Evolutionary conservation across 306 rosid genomes (phyloP), one percentile per base, ranked within the genome.

Genomic region (Trichosanthes truncata): DNA sequence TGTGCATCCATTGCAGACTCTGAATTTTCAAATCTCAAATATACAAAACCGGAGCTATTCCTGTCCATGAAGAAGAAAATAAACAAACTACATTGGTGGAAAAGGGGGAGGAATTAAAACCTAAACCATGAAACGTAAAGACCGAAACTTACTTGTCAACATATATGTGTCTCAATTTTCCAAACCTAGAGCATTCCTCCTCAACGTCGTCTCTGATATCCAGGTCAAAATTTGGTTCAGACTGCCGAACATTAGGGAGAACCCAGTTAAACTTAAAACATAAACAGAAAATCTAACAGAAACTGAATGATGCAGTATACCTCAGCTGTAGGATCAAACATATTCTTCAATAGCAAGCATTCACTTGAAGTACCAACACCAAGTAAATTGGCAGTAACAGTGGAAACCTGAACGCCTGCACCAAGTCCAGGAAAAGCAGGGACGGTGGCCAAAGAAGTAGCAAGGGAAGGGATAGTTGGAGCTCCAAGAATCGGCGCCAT

Each of bases 291-390:
- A 17, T 57, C 72, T 73, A 76, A 35, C 17, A 31, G 3, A 49
- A 29, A 36, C 4, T 26, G 61, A 26, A 29, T 74, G 62, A 21
- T 38, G 71, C 55, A 67, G 87, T 79, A 81, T 80, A 95, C 99
- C 98, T 95, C 99, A 52, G 83, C 81, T 51, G 85, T 84, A 48
- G 99, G 97, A 87, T 95, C 99, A 83, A 95, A 95, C 98, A 95
- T 95, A 82, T 95, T 90, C 79, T 87, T 93, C 52, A 95, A 81
- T 80, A 86, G 80, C 85, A 95, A 88, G 80, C 97, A 95, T 89
- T 91, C 93, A 78, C 99, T 93, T 79, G 97, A 97, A 87, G 82
- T 84, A 46, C 99, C 98, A 52, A 89, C 81, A 79, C 90, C 93
- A 73, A 93, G 52, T 80, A 85, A 77, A 76, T 85, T 82, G 81